Conservation (phyloP, 2,329 filamentous ascomycete species). For the Stagonosporopsis chrysanthemi region DNA sequence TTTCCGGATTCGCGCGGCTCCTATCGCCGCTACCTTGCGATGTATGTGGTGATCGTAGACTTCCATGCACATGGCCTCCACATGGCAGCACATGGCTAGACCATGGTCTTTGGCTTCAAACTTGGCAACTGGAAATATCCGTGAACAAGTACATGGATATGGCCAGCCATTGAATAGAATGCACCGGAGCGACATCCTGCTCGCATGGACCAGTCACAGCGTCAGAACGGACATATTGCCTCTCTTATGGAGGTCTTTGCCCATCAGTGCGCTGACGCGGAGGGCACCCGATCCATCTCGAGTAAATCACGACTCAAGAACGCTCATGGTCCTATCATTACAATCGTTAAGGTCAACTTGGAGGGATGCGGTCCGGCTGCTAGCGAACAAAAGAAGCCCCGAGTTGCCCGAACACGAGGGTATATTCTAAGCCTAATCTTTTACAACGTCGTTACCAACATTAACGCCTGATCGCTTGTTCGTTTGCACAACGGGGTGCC, state of each 20-base stretch:
- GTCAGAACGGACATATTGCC: conserved; percentile 20
- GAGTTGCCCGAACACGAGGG: conserved; percentile 23
- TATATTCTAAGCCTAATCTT: not conserved
- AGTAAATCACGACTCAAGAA: conserved; percentile 25
- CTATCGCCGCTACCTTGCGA: conserved; percentile 6
- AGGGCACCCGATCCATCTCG: conserved; percentile 18
- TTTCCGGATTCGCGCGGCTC: not conserved
- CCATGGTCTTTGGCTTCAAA: not conserved
- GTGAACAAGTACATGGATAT: conserved; percentile 1
- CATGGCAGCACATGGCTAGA: conserved; percentile 11
- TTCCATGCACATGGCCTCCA: conserved; percentile 11
- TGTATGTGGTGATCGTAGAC: conserved; percentile 1
- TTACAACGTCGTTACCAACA: conserved; percentile 3
- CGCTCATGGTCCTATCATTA: conserved; percentile 20
- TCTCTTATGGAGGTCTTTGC: conserved; percentile 11
- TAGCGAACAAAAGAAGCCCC: conserved; percentile 27
- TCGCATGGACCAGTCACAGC: conserved; percentile 16
- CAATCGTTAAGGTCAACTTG: conserved; percentile 16
- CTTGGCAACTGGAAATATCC: conserved; percentile 5
- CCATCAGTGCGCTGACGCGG: conserved; percentile 5
- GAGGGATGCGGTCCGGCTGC: conserved; percentile 27
- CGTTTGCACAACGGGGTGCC: not conserved
- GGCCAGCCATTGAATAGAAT: conserved; percentile 10
- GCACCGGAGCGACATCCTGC: conserved; percentile 13
- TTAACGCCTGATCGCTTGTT: conserved; percentile 4